Evolutionary conservation across 768 basidiomycete species (phyloP), one percentile per base, ranked within the genome.

Genomic region (Hericium rajendrae): DNA sequence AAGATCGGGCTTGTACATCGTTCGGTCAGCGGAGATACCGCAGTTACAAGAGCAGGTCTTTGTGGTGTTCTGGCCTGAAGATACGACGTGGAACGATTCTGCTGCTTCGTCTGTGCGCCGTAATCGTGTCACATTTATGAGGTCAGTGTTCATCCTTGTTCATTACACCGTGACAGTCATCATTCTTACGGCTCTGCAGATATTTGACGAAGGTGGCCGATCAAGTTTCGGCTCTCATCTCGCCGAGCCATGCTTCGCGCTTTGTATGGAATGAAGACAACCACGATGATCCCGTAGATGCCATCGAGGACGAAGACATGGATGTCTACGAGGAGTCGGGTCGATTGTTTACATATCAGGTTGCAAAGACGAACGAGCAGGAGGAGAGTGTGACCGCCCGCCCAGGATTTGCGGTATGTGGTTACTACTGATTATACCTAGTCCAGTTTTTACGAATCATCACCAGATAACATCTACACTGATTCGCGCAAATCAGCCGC

Each of bases 31-130:
- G 6, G 41, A 18, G 41, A 16, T 43, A 15, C 20, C 41, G 15
- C 16, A 8, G 6, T 15, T 13, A 15, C 16, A 43, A 8, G 54
- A 61, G 12, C 64, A 70, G 20, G 53, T 78, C 9, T 81, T 78
- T 53, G 72, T 81, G 13, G 61, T 85, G 9, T 83, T 80, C 57
- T 85, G 84, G 83, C 83, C 83, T 0, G 81, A 85, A 58, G 72
- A 79, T 38, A 73, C 68, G 0, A 84, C 83, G 0, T 85, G 83
- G 83, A 65, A 77, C 39, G 81, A 83, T 63, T 68, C 72, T 13
- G 75, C 79, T 0, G 40, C 68, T 6, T 69, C 74, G 1, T 69
- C 79, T 4, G 73, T 80, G 50, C 63, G 71, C 32, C 73, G 76
- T 3, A 85, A 83, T 67, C 73, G 83, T 6, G 70, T 78, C 3